Conservation (phyloP, 73 alveolate genomes). For the Durusdinium trenchii region DNA sequence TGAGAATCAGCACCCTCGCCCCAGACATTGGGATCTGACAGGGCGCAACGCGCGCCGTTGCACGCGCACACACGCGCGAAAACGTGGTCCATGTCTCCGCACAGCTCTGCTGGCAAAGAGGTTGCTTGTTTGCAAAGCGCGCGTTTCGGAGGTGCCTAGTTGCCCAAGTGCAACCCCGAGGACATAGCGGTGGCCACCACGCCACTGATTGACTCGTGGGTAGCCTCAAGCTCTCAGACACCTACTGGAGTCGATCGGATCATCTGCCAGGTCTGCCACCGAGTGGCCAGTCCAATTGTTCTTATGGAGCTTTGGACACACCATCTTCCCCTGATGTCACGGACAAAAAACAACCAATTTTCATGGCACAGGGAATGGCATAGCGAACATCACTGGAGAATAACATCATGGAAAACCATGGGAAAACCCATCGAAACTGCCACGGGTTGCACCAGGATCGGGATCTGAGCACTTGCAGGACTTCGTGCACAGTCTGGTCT, state of each 20-base stretch:
- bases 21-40: slow-evolving; percentile 53
- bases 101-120: no score
- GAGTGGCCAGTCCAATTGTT: slow-evolving; percentile 38
- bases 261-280: neutral
- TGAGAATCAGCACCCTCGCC: slow-evolving; percentile 71
- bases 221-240: neutral
- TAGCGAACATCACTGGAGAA: no score
- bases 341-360: neutral
- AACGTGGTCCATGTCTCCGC: neutral
- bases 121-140: no score
- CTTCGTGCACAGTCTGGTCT: slow-evolving; percentile 37
- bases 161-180: slow-evolving; percentile 41
- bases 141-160: no score
- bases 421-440: neutral
- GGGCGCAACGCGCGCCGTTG: neutral
- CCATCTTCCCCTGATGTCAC: neutral
- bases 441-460: neutral
- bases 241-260: neutral
- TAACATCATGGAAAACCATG: neutral
- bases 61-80: neutral
- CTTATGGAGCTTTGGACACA: slow-evolving; percentile 31
- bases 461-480: neutral
- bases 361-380: no score
- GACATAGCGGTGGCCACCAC: slow-evolving; percentile 54
- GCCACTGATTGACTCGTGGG: slow-evolving; percentile 65